Conservation (phyloP, 2,329 filamentous ascomycete species). For the Arthrinium phaeospermum region DNA sequence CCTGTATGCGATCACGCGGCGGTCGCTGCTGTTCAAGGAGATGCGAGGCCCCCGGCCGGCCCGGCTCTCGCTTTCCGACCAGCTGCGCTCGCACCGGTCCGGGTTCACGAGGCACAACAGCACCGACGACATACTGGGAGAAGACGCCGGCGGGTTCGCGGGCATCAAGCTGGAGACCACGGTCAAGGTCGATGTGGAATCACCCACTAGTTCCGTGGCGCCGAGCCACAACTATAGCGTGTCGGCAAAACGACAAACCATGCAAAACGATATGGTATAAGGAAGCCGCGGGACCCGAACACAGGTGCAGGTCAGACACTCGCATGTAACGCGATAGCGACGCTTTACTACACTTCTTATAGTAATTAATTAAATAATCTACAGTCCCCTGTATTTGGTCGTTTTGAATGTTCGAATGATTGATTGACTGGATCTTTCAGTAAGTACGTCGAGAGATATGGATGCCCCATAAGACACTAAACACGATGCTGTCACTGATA, state of each 20-base stretch:
- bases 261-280: background rate
- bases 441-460: background rate
- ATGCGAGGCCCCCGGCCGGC: conserved; percentile 25
- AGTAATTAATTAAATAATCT: background rate
- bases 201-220: background rate
- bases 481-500: background rate
- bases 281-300: background rate
- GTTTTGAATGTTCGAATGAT: background rate
- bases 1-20: conserved; percentile 48
- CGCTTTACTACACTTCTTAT: background rate
- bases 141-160: conserved; percentile 24
- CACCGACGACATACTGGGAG: conserved; percentile 32
- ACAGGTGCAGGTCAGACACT: background rate
- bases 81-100: background rate
- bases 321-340: background rate
- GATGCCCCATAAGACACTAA: background rate
- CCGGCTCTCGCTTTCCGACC: background rate
- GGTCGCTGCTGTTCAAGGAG: conserved; percentile 40
- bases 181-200: conserved; percentile 34
- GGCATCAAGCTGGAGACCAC: conserved; percentile 35
- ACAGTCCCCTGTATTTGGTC: background rate
- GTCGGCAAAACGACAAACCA: background rate
- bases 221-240: background rate
- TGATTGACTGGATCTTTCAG: no score
- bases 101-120: conserved; percentile 30